Evolutionary conservation across 2,329 filamentous ascomycete genomes (phyloP), one percentile per base, ranked within the genome.

Genomic region (Geosmithia flava): DNA sequence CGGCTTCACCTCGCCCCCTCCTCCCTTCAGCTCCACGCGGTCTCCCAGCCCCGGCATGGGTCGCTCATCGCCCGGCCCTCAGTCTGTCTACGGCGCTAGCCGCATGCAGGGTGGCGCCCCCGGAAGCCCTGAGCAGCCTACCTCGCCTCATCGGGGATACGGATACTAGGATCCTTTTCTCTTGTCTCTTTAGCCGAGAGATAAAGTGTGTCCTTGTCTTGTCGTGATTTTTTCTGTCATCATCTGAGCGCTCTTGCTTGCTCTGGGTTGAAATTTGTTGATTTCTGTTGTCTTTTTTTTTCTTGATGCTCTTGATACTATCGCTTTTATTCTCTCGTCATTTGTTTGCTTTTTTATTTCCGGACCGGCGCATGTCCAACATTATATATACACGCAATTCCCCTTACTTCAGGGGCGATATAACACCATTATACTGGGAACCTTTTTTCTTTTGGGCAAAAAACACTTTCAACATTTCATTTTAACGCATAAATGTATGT

Each of bases 41-140:
- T 41, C 49, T 10, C 40, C 45, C 19, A 48, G 47, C 43, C 47
- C 47, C 15, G 47, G 47, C 16, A 45, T 48, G 46, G 20, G 20
- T 10, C 39, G 45, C 10, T 39, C 45, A 5, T 52, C 51, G 13
- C 51, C 51, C 3, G 51, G 51, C 8, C 51, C 51, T 3, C 48
- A 52, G 41, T 37, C 45, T 17, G 47, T 46, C 19, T 50, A 52
- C 44, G 49, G 51, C 27, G 48, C 51, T 15, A 47, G 47, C 42
- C 17, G 49, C 19, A 47, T 49, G 49, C 49, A 51, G 45, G 47
- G 47, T 30, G 47, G 47, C 39, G 47, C 29, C 17, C 49, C 44
- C 20, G 10, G 20, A 3, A 37, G 33, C 11, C 15, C 33, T 3
- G 33, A 37, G 11, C 23, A 27, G 23, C 11, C 33, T 11, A 37